Percentiles rank a stretch among this genome's conserved stretches.
Conservation (phyloP, 345 rosid species). For the Cardamine resedifolia region DNA sequence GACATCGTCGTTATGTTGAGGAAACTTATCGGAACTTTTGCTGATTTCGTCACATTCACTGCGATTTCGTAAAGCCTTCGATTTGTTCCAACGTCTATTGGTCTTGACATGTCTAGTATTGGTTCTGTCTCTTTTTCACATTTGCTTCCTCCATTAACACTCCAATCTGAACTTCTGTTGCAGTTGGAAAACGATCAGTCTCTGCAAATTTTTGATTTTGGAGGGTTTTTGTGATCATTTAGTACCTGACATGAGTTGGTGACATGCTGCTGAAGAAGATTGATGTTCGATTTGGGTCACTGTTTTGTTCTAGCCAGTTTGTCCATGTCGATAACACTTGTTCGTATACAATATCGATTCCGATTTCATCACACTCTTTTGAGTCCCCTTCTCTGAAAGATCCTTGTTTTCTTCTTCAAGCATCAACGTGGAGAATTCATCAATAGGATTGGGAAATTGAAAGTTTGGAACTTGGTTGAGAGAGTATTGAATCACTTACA, state of each 20-base stretch:
- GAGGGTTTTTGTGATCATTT: not conserved
- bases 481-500: slow-evolving; percentile 42
- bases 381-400: slow-evolving; percentile 52
- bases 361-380: slow-evolving; percentile 56
- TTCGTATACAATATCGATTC: slow-evolving; percentile 44
- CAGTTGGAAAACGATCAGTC: not conserved
- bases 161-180: slow-evolving; percentile 72
- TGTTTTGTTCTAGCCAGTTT: slow-evolving; percentile 66
- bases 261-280: slow-evolving; percentile 87
- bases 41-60: slow-evolving; percentile 44
- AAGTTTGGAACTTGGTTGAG: slow-evolving; percentile 15
- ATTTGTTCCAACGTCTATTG: slow-evolving; percentile 62
- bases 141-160: slow-evolving; percentile 48
- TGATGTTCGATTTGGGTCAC: slow-evolving; percentile 54
- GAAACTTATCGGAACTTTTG: slow-evolving; percentile 48
- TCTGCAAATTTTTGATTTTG: not conserved
- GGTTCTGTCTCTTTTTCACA: slow-evolving; percentile 69
- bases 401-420: slow-evolving; percentile 47
- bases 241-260: slow-evolving; percentile 68
- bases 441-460: not conserved
- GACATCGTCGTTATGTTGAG: slow-evolving; percentile 70
- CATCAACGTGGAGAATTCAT: not conserved
- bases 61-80: slow-evolving; percentile 47
- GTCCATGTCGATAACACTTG: slow-evolving; percentile 65
- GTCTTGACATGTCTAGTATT: slow-evolving; percentile 41